Conservation (phyloP, 768 basidiomycete genomes). For the Suillus fuscotomentosus region DNA sequence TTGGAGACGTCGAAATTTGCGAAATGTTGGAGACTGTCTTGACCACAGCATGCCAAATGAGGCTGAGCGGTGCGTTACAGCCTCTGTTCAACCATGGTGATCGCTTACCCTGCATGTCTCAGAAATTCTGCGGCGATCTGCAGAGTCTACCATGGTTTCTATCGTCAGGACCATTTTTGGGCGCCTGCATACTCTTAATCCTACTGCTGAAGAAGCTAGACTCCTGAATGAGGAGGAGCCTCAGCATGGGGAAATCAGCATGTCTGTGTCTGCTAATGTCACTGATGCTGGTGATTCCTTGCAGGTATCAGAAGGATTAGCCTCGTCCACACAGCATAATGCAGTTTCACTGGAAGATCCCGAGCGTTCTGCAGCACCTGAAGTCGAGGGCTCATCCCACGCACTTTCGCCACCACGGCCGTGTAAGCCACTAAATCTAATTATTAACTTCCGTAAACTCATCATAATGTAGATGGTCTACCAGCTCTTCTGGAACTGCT, state of each 20-base stretch:
- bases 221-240: constrained; percentile 53
- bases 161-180: constrained; percentile 82
- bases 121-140: constrained; percentile 87
- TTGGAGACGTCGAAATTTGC: constrained; percentile 94
- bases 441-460: neutral
- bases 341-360: constrained; percentile 14
- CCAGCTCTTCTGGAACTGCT: constrained; percentile 91
- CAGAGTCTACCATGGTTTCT: constrained; percentile 86
- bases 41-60: constrained; percentile 95
- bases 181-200: constrained; percentile 65
- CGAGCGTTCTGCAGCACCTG: neutral
- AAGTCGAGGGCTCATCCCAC: constrained; percentile 32
- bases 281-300: constrained; percentile 18
- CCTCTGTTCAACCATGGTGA: constrained; percentile 7
- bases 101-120: constrained; percentile 16
- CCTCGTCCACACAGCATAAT: constrained; percentile 10
- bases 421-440: constrained; percentile 14
- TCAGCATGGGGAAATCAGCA: constrained; percentile 54
- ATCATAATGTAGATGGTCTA: constrained; percentile 62
- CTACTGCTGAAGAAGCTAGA: constrained; percentile 66
- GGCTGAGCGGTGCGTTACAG: constrained; percentile 77
- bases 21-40: constrained; percentile 98
- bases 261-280: constrained; percentile 51
- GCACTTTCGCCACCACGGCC: constrained; percentile 17
- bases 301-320: constrained; percentile 10